Evolutionary conservation across 2,329 filamentous ascomycete species (phyloP), one percentile per base, ranked within the genome.

Genomic region (Anisogramma anomala): DNA sequence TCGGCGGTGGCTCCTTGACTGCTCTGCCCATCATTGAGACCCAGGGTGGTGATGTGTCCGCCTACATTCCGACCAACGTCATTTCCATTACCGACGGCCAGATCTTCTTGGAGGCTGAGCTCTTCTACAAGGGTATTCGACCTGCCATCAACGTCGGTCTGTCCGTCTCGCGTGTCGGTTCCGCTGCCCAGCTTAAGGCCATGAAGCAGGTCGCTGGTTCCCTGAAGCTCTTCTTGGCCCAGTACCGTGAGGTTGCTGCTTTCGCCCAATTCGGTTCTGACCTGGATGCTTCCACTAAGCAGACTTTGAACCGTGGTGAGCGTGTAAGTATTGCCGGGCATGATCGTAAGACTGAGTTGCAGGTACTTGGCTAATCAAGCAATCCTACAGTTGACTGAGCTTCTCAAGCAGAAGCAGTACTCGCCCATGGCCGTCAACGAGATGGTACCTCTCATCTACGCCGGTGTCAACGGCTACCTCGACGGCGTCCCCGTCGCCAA

Each of bases 151-250:
- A 98, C 80, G 91, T 98, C 84, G 91, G 91, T 91, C 85, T 98
- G 58, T 98, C 91, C 60, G 91, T 98, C 58, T 98, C 91, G 57
- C 91, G 91, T 85, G 91, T 98, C 82, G 91, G 91, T 67, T 98
- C 91, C 62, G 86, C 91, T 66, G 91, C 91, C 65, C 91, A 98
- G 79, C 79, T 96, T 68, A 98, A 96, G 85, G 88, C 91, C 72
- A 98, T 98, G 91, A 98, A 98, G 82, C 91, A 98, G 78, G 91
- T 98, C 59, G 91, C 91, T 62, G 91, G 91, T 79, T 96, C 89
- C 56, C 77, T 98, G 64, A 98, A 98, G 82, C 87, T 98, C 58
- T 98, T 96, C 87, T 85, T 98, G 84, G 91, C 91, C 60, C 91
- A 98, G 76, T 98, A 98, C 81, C 91, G 91, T 91, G 91, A 98